Evolutionary conservation across 371 early-diverging fungal species (phyloP).

Genomic region (Actinomucor elegans): DNA sequence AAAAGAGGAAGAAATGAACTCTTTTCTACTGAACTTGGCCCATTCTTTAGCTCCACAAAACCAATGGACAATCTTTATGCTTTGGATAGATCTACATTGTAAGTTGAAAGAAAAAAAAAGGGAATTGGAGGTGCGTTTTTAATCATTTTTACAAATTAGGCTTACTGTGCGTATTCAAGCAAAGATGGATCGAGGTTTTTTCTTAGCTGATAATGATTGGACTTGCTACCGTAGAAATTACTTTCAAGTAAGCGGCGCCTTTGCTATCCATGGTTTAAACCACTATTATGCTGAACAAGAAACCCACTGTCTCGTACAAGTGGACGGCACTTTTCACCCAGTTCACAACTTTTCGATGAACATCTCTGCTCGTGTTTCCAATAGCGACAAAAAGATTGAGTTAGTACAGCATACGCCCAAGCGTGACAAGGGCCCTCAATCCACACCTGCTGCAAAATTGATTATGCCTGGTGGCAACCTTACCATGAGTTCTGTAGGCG

Average conservation of each 20-base stretch:
- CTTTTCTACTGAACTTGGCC: conserved; percentile 47
- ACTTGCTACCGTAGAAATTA: conserved; percentile 96
- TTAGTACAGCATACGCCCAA: conserved; percentile 93
- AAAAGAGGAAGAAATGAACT: conserved; percentile 40
- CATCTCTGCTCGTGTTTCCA: conserved; percentile 74
- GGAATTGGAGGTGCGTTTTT: no score
- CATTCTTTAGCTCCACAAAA: conserved; percentile 66
- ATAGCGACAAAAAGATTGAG: conserved; percentile 73
- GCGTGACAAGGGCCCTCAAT: conserved; percentile 92
- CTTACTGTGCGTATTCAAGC: conserved; percentile 53
- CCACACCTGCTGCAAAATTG: conserved; percentile 62
- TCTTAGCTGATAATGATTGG: conserved; percentile 82
- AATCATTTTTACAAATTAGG: conserved; percentile 12
- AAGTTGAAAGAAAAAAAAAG: conserved; percentile 21
- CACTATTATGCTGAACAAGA: conserved; percentile 51
- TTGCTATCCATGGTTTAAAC: conserved; percentile 56
- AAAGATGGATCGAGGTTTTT: conserved; percentile 82
- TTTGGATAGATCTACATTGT: conserved; percentile 62
- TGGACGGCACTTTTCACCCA: conserved; percentile 44
- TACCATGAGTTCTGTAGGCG: conserved; percentile 50
- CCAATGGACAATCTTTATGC: conserved; percentile 62
- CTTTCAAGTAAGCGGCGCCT: conserved; percentile 85
- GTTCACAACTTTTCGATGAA: conserved; percentile 69
- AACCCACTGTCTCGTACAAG: conserved; percentile 62
- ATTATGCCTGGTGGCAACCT: conserved; percentile 65